These are phyloP conservation scores for Trichosanthes cucumerina DNA, from an alignment of 306 rosid species.

Conservation along the genomic window DNA sequence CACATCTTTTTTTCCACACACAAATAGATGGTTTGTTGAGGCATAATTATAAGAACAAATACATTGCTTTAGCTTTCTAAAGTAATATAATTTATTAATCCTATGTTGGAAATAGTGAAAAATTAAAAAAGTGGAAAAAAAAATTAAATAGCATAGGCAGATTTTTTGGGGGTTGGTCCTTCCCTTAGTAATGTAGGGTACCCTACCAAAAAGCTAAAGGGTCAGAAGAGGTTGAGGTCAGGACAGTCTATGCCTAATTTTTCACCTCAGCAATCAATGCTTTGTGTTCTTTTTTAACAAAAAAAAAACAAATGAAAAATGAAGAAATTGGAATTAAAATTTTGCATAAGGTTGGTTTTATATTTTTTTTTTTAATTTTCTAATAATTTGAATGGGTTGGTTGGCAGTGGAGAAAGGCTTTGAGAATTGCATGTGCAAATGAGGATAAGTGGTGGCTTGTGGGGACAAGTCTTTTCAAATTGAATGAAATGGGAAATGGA, in stretches of 20 bases:
- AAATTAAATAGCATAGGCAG: not conserved
- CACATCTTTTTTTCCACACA: not conserved
- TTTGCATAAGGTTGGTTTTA: not conserved
- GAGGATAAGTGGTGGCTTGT: not conserved
- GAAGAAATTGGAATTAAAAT: not conserved
- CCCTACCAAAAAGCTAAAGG: not conserved
- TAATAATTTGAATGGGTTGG: not conserved
- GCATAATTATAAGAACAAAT: not conserved
- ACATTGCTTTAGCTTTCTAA: not conserved
- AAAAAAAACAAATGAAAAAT: not conserved
- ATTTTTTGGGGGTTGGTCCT: not conserved
- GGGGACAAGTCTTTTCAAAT: constrained; percentile 5
- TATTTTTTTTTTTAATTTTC: not conserved
- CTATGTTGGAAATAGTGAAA: constrained; percentile 5
- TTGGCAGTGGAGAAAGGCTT: not conserved
- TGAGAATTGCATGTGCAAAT: constrained; percentile 1
- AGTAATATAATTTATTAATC: not conserved
- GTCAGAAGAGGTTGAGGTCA: not conserved
- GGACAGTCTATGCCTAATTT: not conserved
- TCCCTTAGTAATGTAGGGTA: not conserved
- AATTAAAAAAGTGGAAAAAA: not conserved
- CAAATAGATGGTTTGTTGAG: not conserved
- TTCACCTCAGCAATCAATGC: not conserved
- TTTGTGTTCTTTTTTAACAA: not conserved
- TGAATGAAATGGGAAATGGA: not conserved